A percentile compares a stretch with the other conserved stretches of the same genome.
Evolutionary conservation across 2,329 filamentous ascomycete species (phyloP).

Genomic region (Septoria linicola): DNA sequence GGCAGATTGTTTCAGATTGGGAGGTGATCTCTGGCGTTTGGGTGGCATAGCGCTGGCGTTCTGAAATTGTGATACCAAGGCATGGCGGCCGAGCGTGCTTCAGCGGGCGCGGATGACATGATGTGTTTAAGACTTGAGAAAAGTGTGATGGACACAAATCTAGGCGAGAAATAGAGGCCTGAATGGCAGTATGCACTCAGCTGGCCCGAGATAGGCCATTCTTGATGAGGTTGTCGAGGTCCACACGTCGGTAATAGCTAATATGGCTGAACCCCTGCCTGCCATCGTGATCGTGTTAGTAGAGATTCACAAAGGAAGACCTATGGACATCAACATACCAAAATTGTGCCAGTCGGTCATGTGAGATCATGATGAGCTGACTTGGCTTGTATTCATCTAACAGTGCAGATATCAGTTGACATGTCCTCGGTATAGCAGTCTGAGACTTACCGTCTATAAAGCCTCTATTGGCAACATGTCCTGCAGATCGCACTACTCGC

Average conservation of each 20-base stretch:
- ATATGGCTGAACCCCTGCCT: constrained; percentile 64
- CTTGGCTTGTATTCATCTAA: constrained; percentile 72
- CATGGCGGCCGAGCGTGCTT: background rate
- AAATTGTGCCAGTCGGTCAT: constrained; percentile 63
- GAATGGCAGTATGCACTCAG: background rate
- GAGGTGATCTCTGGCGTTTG: background rate
- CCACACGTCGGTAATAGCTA: constrained; percentile 49
- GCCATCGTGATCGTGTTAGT: constrained; percentile 54
- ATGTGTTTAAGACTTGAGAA: too few species aligned
- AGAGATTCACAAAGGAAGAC: background rate
- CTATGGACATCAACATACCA: background rate
- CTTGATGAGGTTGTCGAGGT: constrained; percentile 42
- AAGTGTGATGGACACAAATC: too few species aligned
- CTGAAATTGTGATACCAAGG: background rate
- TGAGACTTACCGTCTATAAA: constrained; percentile 64
- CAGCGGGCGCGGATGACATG: too few species aligned
- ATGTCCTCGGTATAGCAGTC: too few species aligned
- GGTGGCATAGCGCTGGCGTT: background rate
- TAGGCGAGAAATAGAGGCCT: background rate
- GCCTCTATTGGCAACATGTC: constrained; percentile 73
- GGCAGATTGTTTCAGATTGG: background rate
- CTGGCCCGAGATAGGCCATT: background rate
- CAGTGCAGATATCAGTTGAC: background rate
- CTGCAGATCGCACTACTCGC: constrained; percentile 68
- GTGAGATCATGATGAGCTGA: constrained; percentile 74